These are phyloP conservation scores for Sphagnum tenellum DNA, from an alignment of 225 moss, liverwort and hornwort genomes.

Conservation along the genomic window DNA sequence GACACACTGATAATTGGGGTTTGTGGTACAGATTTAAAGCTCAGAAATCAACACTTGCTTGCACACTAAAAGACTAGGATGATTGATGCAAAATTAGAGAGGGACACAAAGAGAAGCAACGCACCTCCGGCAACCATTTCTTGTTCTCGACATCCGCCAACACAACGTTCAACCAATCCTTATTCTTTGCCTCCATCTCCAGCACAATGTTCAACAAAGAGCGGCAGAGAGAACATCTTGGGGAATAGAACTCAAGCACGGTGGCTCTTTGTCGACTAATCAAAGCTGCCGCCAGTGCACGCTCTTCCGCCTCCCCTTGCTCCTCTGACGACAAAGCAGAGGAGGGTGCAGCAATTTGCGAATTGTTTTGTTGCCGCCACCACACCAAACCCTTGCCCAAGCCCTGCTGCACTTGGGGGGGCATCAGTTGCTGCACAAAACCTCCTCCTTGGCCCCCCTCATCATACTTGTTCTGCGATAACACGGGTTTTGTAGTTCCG, in stretches of 20 bases:
- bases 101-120: background rate
- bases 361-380: conserved; percentile 29
- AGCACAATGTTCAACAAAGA: conserved; percentile 59
- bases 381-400: conserved; percentile 31
- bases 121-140: conserved; percentile 85
- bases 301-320: conserved; percentile 75
- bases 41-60: too few relatives aligned
- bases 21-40: too few relatives aligned
- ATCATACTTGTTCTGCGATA: conserved; percentile 18
- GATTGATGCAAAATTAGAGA: too few relatives aligned
- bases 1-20: too few relatives aligned
- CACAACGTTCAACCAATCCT: conserved; percentile 75
- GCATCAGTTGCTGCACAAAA: conserved; percentile 12
- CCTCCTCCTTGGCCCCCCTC: conserved; percentile 9
- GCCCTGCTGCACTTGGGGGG: conserved; percentile 26
- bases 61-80: too few relatives aligned
- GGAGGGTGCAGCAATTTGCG: conserved; percentile 1
- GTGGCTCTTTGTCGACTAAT: conserved; percentile 60
- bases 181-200: conserved; percentile 58
- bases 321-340: conserved; percentile 32
- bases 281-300: conserved; percentile 73
- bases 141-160: conserved; percentile 95
- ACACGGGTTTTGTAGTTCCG: conserved; percentile 9
- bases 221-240: conserved; percentile 65
- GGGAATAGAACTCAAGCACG: conserved; percentile 80